These are phyloP conservation scores for Yarrowia divulgata DNA, from an alignment of 805 yeast species.

Conservation along the genomic window DNA sequence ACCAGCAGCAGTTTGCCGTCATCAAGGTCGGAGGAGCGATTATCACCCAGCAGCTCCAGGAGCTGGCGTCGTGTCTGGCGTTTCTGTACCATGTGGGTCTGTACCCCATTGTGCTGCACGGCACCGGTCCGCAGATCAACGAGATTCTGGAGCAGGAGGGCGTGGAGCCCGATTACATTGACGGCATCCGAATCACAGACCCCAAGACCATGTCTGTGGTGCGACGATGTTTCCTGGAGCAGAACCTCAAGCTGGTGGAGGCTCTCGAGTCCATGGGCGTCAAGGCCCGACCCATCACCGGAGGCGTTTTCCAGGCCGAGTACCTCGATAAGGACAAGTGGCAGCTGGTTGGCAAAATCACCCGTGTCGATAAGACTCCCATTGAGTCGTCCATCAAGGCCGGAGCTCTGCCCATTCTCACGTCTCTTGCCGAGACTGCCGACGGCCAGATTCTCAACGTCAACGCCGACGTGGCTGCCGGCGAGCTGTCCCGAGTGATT, in stretches of 20 bases:
- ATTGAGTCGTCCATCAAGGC: constrained; percentile 94
- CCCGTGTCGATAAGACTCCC: constrained; percentile 83
- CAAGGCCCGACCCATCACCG: constrained; percentile 97
- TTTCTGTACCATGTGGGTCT: constrained; percentile 96
- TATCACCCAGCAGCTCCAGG: constrained; percentile 91
- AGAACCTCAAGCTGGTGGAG: constrained; percentile 91
- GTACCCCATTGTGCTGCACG: constrained; percentile 95
- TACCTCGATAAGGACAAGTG: constrained; percentile 90
- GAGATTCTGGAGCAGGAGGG: constrained; percentile 92
- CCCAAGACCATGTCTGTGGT: constrained; percentile 95
- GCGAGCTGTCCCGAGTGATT: constrained; percentile 94
- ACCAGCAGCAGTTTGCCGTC: constrained; percentile 90
- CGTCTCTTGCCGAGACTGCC: constrained; percentile 95
- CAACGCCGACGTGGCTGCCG: constrained; percentile 99
- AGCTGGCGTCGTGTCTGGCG: constrained; percentile 93
- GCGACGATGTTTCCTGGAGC: constrained; percentile 92
- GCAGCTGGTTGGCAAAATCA: constrained; percentile 89
- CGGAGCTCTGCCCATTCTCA: constrained; percentile 94
- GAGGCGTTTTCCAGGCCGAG: constrained; percentile 95
- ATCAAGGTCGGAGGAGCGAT: constrained; percentile 99
- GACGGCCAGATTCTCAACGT: constrained; percentile 97
- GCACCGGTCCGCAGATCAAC: constrained; percentile 99
- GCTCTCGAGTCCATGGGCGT: constrained; percentile 97
- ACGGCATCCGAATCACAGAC: constrained; percentile 96
- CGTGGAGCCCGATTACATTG: constrained; percentile 93